Evolutionary conservation across 2,329 filamentous ascomycete genomes (phyloP), one percentile per base, ranked within the genome.

Genomic region (Cladosporium sp.): DNA sequence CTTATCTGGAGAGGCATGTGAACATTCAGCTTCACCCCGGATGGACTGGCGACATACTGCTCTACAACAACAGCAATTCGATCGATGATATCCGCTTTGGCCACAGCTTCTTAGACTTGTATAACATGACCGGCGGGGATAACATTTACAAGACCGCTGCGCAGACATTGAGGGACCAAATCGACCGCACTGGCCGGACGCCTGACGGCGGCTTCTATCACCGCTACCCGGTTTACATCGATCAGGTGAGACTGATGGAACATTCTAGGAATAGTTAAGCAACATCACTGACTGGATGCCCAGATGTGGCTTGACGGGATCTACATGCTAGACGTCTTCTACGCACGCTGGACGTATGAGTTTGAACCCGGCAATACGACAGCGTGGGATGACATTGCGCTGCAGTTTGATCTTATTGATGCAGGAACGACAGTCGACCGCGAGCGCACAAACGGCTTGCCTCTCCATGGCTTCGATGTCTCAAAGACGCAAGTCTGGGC

Each of bases 241-340:
- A 77, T 46, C 76, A 73, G 72, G 73, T 72, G 57, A 78, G 77
- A 54, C 64, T 77, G 2, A 9, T 15, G 32, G 12, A 33, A n/a
- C 8, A 33, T n/a, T 12, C 32, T n/a, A n/a, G n/a, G n/a, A n/a
- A n/a, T n/a, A n/a, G n/a, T n/a, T n/a, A n/a, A n/a, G n/a, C n/a
- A n/a, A n/a, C n/a, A n/a, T n/a, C n/a, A n/a, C 32, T 33, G 32
- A 33, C 32, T 30, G 12, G n/a, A 12, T 18, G 7, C n/a, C 8
- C 76, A 74, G 70, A 75, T 73, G 59, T 78, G 77, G 57, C 67
- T 78, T 4, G 76, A 79, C 54, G 75, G 75, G 43, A 74, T 77
- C 67, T 77, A 70, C 63, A 76, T 73, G 2, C 60, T 74, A 4
- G 65, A 69, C 12, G 71, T 74, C 1, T 78, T 74, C 59, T 65